Base-by-base conservation (phyloP, 148 eudicot species). In the Mesembryanthemum crystallinum region DNA sequence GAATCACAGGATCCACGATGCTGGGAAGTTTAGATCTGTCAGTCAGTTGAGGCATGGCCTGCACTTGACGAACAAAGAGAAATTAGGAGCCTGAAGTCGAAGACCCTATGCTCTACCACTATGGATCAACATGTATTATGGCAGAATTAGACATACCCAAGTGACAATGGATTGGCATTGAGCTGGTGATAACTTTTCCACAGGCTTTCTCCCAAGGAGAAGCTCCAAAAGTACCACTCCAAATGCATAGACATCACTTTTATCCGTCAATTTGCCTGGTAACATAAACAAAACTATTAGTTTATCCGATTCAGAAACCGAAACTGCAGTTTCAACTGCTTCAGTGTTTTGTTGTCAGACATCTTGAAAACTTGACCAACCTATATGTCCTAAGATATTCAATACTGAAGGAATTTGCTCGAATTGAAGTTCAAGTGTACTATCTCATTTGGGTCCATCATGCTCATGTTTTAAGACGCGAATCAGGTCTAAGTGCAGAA, bases 141-240 rank as follows among this genome's bases (percentile, higher is more conserved):
- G 29, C 25, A 65, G 58, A 69, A 15, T 15, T 29, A 81, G 14
- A 73, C 77, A 49, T 88, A 91, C 98, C 98, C 98, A 94, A 76
- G 97, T 87, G 74, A 94, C 97, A 49, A 90, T 92, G 61, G 96
- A 94, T 77, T 92, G 96, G 81, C 90, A 88, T 67, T 92, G 91
- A 67, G 93, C 74, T 30, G 93, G 89, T 43, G 88, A 87, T 64
- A 89, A 67, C 86, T 89, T 90, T 76, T 94, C 98, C 25, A 94
- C 87, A 11, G 97, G 89, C 77, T 75, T 92, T 83, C 90, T 90
- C 64, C 98, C 97, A 42, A 92, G 81, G 39, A 94, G 86, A 75
- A 94, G 98, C 85, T 94, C 98, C 85, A 94, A 80, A 32, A 94
- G 91, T 24, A 94, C 93, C 60, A 94, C 92, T 62, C 98, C 98